Conservation (phyloP, 768 basidiomycete genomes). For the Tephrocybe sp. region DNA sequence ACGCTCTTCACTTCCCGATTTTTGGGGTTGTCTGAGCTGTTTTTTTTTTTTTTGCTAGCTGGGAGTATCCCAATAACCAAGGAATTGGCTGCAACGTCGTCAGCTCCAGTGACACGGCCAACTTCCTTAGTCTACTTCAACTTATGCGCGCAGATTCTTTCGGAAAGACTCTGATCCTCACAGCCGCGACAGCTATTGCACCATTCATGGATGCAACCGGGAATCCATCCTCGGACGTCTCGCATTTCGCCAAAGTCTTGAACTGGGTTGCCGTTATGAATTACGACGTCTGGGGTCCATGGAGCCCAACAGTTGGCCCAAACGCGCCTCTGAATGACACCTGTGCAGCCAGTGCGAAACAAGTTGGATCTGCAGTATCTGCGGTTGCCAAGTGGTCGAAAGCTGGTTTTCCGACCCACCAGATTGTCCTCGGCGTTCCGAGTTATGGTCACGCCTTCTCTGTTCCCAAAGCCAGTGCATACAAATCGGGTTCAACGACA, state of each 20-base stretch:
- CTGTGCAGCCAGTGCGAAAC: conserved; percentile 59
- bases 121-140: conserved; percentile 79
- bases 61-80: conserved; percentile 78
- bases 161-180: conserved; percentile 55
- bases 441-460: conserved; percentile 79
- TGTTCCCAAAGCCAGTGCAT: conserved; percentile 45
- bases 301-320: conserved; percentile 68
- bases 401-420: conserved; percentile 69
- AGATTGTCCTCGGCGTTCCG: conserved; percentile 80
- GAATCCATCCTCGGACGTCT: conserved; percentile 60
- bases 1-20: conserved; percentile 14
- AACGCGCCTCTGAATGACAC: conserved; percentile 86
- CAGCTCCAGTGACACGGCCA: conserved; percentile 60
- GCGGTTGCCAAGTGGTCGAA: conserved; percentile 69
- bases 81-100: conserved; percentile 75
- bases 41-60: conserved; percentile 40
- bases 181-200: conserved; percentile 37
- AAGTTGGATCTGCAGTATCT: conserved; percentile 71
- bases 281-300: conserved; percentile 68
- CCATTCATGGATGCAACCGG: conserved; percentile 48
- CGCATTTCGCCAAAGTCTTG: conserved; percentile 68
- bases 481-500: conserved; percentile 33
- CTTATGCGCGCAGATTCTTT: conserved; percentile 59
- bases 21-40: not conserved
- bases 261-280: conserved; percentile 58